phyloP scores from a whole-genome alignment of 805 yeast genomes.

The Hanseniaspora pseudoguilliermondii region DNA sequence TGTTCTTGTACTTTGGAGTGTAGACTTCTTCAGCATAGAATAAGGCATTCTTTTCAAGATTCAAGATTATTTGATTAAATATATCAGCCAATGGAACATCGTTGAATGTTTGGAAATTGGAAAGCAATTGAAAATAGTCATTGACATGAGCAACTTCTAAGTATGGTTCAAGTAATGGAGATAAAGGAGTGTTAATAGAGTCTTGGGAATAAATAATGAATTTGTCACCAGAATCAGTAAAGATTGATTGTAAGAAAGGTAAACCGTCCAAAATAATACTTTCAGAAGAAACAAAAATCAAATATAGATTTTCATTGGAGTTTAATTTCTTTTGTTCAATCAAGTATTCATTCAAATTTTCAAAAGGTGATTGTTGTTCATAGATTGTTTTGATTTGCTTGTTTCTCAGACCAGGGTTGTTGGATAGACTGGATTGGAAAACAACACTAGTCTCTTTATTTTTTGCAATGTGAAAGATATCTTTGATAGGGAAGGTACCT shows the following conservation, averaged over 20 bases:
- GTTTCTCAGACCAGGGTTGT: slow-evolving; percentile 9
- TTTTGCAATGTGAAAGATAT: slow-evolving; percentile 10
- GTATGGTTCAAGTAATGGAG: slow-evolving; percentile 38
- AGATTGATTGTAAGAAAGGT: slow-evolving; percentile 5
- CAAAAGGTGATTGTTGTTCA: slow-evolving; percentile 25
- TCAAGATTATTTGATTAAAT: slow-evolving; percentile 9
- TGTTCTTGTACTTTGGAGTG: slow-evolving; percentile 3
- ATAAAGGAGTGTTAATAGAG: slow-evolving; percentile 32
- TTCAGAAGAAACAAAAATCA: slow-evolving; percentile 9
- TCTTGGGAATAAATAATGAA: slow-evolving; percentile 13
- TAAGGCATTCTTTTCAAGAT: slow-evolving; percentile 7
- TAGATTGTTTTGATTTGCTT: slow-evolving; percentile 19
- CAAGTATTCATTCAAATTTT: slow-evolving; percentile 4
- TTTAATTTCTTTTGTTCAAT: not conserved
- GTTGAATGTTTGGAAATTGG: slow-evolving; percentile 9
- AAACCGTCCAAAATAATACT: slow-evolving; percentile 11
- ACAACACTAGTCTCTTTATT: slow-evolving; percentile 3
- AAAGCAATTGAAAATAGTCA: slow-evolving; percentile 50
- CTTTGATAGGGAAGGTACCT: slow-evolving; percentile 5
- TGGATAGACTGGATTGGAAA: not conserved
- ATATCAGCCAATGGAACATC: slow-evolving; percentile 6
- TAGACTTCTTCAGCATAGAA: slow-evolving; percentile 12
- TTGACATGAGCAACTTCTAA: slow-evolving; percentile 54
- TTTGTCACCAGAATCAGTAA: slow-evolving; percentile 12
- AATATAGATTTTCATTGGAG: not conserved